Evolutionary conservation across 768 basidiomycete species (phyloP).

Genomic region (Panellus pusillus): DNA sequence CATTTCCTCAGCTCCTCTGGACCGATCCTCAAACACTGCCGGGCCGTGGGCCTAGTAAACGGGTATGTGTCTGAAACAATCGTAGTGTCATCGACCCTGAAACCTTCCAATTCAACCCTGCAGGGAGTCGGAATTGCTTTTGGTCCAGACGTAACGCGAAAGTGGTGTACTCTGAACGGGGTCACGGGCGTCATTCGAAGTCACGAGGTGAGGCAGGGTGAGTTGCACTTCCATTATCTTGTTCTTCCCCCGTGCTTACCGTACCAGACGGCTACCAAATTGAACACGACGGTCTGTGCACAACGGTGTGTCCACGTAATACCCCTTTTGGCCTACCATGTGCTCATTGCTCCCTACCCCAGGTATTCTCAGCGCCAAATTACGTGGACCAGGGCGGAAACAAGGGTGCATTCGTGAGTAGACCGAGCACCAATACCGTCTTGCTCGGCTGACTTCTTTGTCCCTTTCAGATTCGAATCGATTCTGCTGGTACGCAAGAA

Average conservation of each 20-base stretch:
- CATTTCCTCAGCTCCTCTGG: conserved; percentile 74
- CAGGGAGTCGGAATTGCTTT: conserved; percentile 95
- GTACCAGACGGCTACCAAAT: conserved; percentile 84
- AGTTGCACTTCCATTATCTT: conserved; percentile 22
- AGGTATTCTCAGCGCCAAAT: conserved; percentile 95
- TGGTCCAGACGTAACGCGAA: conserved; percentile 89
- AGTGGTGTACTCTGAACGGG: conserved; percentile 86
- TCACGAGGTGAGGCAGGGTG: conserved; percentile 94
- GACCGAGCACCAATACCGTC: background rate
- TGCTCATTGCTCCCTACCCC: conserved; percentile 12
- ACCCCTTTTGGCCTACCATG: conserved; percentile 13
- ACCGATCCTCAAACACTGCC: conserved; percentile 89
- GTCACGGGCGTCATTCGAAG: conserved; percentile 90
- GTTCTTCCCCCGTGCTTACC: conserved; percentile 4
- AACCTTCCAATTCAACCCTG: background rate
- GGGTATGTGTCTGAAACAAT: conserved; percentile 47
- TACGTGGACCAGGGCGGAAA: conserved; percentile 91
- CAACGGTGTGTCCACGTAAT: conserved; percentile 58
- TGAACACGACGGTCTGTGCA: conserved; percentile 93
- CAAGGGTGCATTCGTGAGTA: conserved; percentile 80
- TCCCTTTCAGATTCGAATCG: conserved; percentile 71
- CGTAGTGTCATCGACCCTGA: too few relatives aligned
- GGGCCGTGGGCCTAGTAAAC: conserved; percentile 95
- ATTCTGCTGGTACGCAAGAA: conserved; percentile 67
- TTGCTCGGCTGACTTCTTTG: background rate